These are phyloP conservation scores for Candida rishiriensis DNA, from an alignment of 805 yeast genomes.

Conservation along the genomic window DNA sequence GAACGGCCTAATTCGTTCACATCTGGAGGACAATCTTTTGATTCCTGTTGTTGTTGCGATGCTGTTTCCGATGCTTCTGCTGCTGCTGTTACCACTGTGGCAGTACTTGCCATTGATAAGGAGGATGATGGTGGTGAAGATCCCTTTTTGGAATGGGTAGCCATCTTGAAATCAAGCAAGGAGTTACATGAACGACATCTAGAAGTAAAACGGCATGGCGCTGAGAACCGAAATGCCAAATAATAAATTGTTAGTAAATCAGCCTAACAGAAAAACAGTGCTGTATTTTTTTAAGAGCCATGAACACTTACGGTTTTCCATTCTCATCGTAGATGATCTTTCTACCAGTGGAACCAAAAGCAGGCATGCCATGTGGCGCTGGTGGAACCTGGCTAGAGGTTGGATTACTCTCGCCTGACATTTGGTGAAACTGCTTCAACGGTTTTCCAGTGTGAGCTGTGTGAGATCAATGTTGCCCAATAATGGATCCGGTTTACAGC, in stretches of 20 bases:
- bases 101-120: constrained; percentile 1
- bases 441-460: not conserved
- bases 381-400: not conserved
- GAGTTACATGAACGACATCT: constrained; percentile 85
- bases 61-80: constrained; percentile 13
- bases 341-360: constrained; percentile 55
- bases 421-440: no score
- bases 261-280: not conserved
- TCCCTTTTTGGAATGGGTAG: constrained; percentile 29
- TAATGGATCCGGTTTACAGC: not conserved
- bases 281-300: no score
- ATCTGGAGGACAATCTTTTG: constrained; percentile 75
- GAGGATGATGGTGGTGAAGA: constrained; percentile 6
- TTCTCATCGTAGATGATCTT: constrained; percentile 76
- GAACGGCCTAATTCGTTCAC: constrained; percentile 74
- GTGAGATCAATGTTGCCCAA: no score
- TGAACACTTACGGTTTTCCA: constrained; percentile 80
- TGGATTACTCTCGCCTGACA: constrained; percentile 4
- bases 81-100: constrained; percentile 12
- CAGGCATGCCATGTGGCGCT: constrained; percentile 32
- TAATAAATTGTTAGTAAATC: constrained; percentile 4
- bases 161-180: constrained; percentile 72
- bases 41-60: not conserved
- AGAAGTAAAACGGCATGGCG: not conserved
- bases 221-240: no score